Conservation (phyloP, 225 moss, liverwort and hornwort species). For the Pseudoscleropodium purum region DNA sequence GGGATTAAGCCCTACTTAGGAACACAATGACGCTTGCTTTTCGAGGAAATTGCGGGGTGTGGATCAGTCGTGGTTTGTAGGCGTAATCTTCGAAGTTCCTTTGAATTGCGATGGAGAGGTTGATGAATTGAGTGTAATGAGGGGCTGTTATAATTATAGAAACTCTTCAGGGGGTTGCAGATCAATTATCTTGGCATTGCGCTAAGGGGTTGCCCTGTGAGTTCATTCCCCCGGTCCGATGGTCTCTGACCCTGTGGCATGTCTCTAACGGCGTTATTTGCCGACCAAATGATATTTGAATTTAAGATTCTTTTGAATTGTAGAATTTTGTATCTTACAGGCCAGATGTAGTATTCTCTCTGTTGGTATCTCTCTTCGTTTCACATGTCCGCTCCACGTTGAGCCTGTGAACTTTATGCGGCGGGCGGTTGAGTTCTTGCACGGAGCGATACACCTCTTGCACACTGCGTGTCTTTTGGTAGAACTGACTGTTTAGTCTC, state of each 20-base stretch:
- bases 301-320: neutral
- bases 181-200: neutral
- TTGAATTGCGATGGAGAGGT: neutral
- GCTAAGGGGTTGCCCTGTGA: neutral
- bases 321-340: neutral
- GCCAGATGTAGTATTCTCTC: neutral
- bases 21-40: neutral
- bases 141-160: neutral
- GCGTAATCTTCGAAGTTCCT: neutral
- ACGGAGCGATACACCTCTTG: neutral
- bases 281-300: too few relatives aligned
- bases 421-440: neutral
- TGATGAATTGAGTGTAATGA: neutral
- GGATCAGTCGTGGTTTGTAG: neutral
- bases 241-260: neutral
- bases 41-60: neutral
- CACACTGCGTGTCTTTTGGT: neutral
- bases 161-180: neutral
- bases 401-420: neutral
- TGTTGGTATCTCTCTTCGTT: neutral
- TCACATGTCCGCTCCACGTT: neutral
- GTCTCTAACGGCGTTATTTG: neutral
- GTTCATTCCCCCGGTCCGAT: neutral
- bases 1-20: neutral
- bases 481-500: neutral